Evolutionary conservation across 2,329 filamentous ascomycete species (phyloP).

Genomic region (Fusarium penzigii): DNA sequence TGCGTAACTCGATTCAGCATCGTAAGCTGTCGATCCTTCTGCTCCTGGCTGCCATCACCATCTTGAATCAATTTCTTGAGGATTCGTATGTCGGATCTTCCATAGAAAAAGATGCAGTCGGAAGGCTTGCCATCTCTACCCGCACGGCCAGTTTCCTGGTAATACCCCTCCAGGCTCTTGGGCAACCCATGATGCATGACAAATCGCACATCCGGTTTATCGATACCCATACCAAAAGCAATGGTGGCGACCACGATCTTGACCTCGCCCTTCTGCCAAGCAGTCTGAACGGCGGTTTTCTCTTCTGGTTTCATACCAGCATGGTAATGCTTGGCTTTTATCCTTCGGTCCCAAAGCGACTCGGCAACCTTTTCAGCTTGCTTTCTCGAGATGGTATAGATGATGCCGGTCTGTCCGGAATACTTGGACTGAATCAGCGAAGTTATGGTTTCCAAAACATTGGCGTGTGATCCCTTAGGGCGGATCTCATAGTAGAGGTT

Average conservation of each 20-base stretch:
- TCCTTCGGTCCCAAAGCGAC: slow-evolving; percentile 63
- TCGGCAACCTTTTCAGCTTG: slow-evolving; percentile 79
- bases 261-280: slow-evolving; percentile 78
- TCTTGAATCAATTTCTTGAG: slow-evolving; percentile 81
- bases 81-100: slow-evolving; percentile 72
- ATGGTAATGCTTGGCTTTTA: slow-evolving; percentile 84
- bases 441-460: slow-evolving; percentile 50
- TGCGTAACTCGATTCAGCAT: slow-evolving; percentile 86
- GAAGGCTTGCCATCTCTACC: slow-evolving; percentile 87
- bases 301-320: slow-evolving; percentile 70
- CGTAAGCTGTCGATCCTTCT: slow-evolving; percentile 79
- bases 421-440: slow-evolving; percentile 72
- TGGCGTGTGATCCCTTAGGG: slow-evolving; percentile 63
- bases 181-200: slow-evolving; percentile 92
- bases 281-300: slow-evolving; percentile 70
- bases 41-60: slow-evolving; percentile 72
- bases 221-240: slow-evolving; percentile 99
- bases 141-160: slow-evolving; percentile 95
- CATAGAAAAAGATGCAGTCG: slow-evolving; percentile 88
- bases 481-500: slow-evolving; percentile 89
- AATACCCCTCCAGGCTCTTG: slow-evolving; percentile 96
- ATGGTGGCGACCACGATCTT: slow-evolving; percentile 97
- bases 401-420: slow-evolving; percentile 75
- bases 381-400: slow-evolving; percentile 88
- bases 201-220: slow-evolving; percentile 94